Evolutionary conservation across 2,329 filamentous ascomycete species (phyloP), one percentile per base, ranked within the genome.

Genomic region (Alternaria triticimaculans): DNA sequence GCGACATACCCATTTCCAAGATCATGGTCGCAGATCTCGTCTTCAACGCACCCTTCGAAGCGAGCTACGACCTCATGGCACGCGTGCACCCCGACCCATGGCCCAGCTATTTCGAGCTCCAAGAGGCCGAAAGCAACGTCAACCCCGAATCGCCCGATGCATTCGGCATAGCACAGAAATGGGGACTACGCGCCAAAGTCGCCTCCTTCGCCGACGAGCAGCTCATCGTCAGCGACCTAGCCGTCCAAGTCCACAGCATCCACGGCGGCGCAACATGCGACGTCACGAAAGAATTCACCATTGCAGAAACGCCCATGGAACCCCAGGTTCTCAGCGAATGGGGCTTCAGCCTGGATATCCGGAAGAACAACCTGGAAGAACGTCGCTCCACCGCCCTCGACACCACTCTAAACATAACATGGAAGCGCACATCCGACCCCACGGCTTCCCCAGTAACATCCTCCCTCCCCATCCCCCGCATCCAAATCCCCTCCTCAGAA

Each of bases 11-110:
- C 2, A 91, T 98, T 43, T 88, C 90, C 41, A 95, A 96, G 78
- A 88, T 87, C 3, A 82, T 91, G 21, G 85, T 88, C 1, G 86
- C 92, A 43, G 89, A 90, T 57, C 79, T 98, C 6, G 87, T 89
- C 41, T 87, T 97, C 59, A 88, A 93, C 58, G 90, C 89, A 54
- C 93, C 95, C 0, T 98, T 99, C 72, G 94, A 97, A 80, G 92
- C 94, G 15, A 96, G 92, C 73, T 97, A 97, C 78, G 93, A 96
- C 66, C 88, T 98, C 65, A 86, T 90, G 12, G 94, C 96, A 11
- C 87, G 91, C 10, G 84, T 97, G 4, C 91, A 97, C 78, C 80
- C 86, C 0, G 90, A 91, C 53, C 85, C 88, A 3, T 99, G 96
- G 95, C 94, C 96, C 1, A 94, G 90, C 76, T 89, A 96, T 72